A percentile compares a stretch with the other conserved stretches of the same genome.
phyloP scores from a whole-genome alignment of 2,329 filamentous ascomycete species.

The Truncatella angustata region DNA sequence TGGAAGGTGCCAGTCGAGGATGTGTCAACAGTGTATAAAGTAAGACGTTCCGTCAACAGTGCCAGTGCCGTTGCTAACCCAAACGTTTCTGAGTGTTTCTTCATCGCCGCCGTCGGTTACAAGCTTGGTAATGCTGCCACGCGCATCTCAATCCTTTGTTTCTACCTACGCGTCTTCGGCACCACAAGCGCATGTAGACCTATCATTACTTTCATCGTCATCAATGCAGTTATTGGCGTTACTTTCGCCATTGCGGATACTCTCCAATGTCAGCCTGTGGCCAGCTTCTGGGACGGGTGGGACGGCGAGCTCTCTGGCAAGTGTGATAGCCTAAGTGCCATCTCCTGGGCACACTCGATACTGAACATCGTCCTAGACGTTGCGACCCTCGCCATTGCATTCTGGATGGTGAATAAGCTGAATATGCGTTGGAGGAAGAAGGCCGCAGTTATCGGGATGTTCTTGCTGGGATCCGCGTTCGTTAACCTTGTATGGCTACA shows the following conservation, averaged over 20 bases:
- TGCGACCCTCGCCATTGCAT: background rate
- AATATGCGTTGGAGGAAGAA: constrained; percentile 2
- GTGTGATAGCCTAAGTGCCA: background rate
- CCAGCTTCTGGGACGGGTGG: constrained; percentile 1
- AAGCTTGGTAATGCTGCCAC: constrained; percentile 1
- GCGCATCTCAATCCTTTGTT: background rate
- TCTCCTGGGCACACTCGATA: constrained; percentile 2
- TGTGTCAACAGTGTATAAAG: constrained; percentile 2
- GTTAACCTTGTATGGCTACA: background rate
- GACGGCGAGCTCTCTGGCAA: constrained; percentile 2
- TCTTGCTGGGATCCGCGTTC: constrained; percentile 2
- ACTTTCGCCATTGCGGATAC: background rate
- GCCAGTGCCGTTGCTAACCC: background rate
- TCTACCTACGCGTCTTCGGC: background rate
- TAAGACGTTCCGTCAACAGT: background rate
- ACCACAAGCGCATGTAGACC: background rate
- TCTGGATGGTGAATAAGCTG: constrained; percentile 2
- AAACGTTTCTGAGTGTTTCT: background rate
- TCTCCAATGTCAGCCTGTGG: background rate
- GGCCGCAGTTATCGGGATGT: background rate
- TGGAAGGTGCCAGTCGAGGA: constrained; percentile 3
- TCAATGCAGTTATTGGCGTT: background rate
- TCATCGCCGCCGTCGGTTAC: background rate
- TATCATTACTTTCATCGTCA: background rate
- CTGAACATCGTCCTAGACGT: constrained; percentile 5